These are phyloP conservation scores for Scortechinia acanthostroma DNA, from an alignment of 2,329 filamentous ascomycete genomes.

Conservation along the genomic window DNA sequence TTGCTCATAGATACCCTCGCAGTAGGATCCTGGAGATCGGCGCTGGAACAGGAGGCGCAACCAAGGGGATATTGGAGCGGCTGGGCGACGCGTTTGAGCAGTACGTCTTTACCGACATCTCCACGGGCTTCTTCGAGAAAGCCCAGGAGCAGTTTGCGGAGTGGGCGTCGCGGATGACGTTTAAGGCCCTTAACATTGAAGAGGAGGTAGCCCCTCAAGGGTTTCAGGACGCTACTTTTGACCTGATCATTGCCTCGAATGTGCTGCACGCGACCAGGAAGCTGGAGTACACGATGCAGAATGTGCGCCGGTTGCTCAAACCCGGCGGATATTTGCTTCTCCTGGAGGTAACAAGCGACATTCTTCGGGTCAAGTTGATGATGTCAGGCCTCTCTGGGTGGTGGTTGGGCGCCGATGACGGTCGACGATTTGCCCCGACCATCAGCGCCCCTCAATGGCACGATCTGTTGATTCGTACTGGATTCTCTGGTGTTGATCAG, in stretches of 20 bases:
- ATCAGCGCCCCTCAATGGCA: constrained; percentile 12
- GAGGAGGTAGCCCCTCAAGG: constrained; percentile 19
- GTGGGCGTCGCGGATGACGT: constrained; percentile 14
- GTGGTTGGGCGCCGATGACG: constrained; percentile 19
- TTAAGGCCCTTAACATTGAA: constrained; percentile 20
- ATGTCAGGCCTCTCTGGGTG: constrained; percentile 25
- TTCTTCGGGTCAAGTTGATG: constrained; percentile 9
- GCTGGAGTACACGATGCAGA: constrained; percentile 13
- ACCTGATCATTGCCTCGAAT: constrained; percentile 26
- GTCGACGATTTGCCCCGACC: constrained; percentile 10
- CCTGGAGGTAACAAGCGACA: constrained; percentile 21
- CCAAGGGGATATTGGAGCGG: constrained; percentile 18
- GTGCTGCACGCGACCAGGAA: constrained; percentile 23
- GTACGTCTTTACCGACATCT: constrained; percentile 15
- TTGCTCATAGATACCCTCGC: constrained; percentile 28
- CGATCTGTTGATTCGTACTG: constrained; percentile 8
- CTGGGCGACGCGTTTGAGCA: constrained; percentile 5
- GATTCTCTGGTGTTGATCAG: constrained; percentile 15
- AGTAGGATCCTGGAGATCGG: constrained; percentile 28
- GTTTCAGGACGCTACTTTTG: constrained; percentile 18
- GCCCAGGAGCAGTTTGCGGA: constrained; percentile 15
- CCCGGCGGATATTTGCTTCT: constrained; percentile 36
- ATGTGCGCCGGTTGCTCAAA: constrained; percentile 25
- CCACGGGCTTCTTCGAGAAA: constrained; percentile 16
- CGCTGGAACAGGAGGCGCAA: constrained; percentile 33